phyloP scores from a whole-genome alignment of 2,329 filamentous ascomycete species.

The Phialophora chinensis region DNA sequence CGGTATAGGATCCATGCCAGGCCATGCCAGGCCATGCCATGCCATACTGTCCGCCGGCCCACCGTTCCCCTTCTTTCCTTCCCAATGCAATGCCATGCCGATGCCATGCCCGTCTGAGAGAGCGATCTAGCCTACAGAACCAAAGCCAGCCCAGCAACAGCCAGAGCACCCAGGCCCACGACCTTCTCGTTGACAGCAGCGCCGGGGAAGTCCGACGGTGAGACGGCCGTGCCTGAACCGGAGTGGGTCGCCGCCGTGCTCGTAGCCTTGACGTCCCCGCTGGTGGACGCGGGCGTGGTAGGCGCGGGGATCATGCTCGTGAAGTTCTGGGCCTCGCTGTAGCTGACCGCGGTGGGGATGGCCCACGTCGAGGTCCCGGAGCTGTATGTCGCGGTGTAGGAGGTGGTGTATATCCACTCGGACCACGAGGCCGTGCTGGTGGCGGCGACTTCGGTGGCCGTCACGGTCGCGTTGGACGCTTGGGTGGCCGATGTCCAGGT shows the following conservation, averaged over 20 bases:
- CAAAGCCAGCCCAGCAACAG: conserved; percentile 34
- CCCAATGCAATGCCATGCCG: background rate
- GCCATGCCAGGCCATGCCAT: no score
- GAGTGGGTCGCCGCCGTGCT: conserved; percentile 6
- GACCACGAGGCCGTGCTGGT: conserved; percentile 11
- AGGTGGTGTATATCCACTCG: conserved; percentile 27
- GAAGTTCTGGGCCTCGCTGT: conserved; percentile 22
- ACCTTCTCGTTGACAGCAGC: conserved; percentile 27
- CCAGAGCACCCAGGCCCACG: conserved; percentile 32
- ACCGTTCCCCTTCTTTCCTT: background rate
- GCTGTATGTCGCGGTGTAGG: conserved; percentile 30
- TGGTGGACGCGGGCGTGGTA: conserved; percentile 1
- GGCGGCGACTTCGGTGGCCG: conserved; percentile 15
- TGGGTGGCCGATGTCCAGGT: conserved; percentile 28
- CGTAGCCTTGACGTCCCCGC: background rate
- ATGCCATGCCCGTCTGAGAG: background rate
- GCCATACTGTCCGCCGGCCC: background rate
- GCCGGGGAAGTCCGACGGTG: conserved; percentile 23
- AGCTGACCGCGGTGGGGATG: conserved; percentile 26
- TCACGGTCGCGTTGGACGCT: conserved; percentile 26
- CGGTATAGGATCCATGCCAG: background rate
- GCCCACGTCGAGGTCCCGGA: conserved; percentile 29
- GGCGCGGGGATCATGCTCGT: conserved; percentile 35
- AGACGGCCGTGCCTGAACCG: background rate
- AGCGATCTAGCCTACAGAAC: conserved; percentile 24